These are phyloP conservation scores for Pyrenochaeta sp. DNA, from an alignment of 2,329 filamentous ascomycete species.

Conservation along the genomic window DNA sequence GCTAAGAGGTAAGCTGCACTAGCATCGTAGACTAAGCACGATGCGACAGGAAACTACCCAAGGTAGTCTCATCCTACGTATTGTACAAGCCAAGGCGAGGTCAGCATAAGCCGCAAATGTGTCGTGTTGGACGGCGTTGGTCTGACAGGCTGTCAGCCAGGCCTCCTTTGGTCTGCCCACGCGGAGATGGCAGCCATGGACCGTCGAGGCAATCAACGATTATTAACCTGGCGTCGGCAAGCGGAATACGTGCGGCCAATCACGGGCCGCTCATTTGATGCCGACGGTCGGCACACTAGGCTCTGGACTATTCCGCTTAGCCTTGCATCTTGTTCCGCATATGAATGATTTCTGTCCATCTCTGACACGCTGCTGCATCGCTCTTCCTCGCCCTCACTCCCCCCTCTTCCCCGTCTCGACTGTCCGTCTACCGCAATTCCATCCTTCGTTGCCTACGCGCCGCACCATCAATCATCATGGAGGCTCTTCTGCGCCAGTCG, in stretches of 20 bases:
- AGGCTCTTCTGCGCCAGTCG: constrained; percentile 92
- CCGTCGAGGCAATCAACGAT: constrained; percentile 26
- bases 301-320: constrained; percentile 12
- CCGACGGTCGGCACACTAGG: constrained; percentile 26
- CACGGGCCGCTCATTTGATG: constrained; percentile 31
- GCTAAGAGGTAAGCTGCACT: constrained; percentile 9
- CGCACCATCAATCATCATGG: constrained; percentile 67
- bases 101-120: not conserved
- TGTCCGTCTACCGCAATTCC: not conserved
- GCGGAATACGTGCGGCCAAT: constrained; percentile 31
- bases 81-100: not conserved
- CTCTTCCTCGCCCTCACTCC: constrained; percentile 5
- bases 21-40: not conserved
- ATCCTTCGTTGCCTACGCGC: constrained; percentile 1
- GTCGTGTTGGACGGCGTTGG: not conserved
- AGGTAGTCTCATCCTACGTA: not conserved
- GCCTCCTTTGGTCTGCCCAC: not conserved
- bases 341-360: constrained; percentile 37
- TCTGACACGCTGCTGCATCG: constrained; percentile 15
- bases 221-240: constrained; percentile 27
- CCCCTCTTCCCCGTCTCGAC: not conserved
- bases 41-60: not conserved
- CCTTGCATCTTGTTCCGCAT: constrained; percentile 24
- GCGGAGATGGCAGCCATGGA: constrained; percentile 11
- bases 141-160: not conserved